These are phyloP conservation scores for Microdochium trichocladiopsis DNA, from an alignment of 2,329 filamentous ascomycete genomes.

Conservation along the genomic window DNA sequence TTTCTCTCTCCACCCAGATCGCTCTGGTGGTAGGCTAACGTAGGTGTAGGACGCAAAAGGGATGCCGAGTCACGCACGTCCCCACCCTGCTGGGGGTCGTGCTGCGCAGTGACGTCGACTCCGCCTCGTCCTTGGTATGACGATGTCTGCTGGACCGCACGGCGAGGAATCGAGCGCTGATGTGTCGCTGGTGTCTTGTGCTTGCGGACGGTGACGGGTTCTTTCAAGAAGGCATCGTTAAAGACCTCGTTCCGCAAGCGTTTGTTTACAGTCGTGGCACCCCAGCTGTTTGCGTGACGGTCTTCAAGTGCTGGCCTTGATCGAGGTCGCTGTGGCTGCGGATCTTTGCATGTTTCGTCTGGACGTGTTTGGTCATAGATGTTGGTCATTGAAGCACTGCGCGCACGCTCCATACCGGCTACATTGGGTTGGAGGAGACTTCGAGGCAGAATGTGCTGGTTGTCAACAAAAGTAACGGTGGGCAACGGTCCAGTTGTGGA, in stretches of 20 bases:
- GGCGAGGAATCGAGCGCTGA: conserved; percentile 56
- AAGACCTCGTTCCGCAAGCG: conserved; percentile 84
- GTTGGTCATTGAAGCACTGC: conserved; percentile 10
- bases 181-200: conserved; percentile 58
- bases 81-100: background rate
- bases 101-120: background rate
- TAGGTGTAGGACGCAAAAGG: conserved; percentile 13
- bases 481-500: conserved; percentile 61
- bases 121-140: background rate
- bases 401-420: conserved; percentile 14
- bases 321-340: conserved; percentile 4
- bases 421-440: conserved; percentile 64
- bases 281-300: conserved; percentile 65
- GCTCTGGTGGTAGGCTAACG: conserved; percentile 22
- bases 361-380: conserved; percentile 4
- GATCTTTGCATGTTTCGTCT: background rate
- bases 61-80: conserved; percentile 7
- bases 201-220: conserved; percentile 73
- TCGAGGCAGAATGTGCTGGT: conserved; percentile 84
- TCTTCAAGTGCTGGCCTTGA: conserved; percentile 40
- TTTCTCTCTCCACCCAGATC: conserved; percentile 21
- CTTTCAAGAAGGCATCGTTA: conserved; percentile 82
- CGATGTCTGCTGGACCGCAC: background rate
- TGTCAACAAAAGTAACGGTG: conserved; percentile 90
- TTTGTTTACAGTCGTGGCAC: conserved; percentile 85